phyloP scores from a whole-genome alignment of 2,329 filamentous ascomycete genomes.

The Colletotrichum navitas region DNA sequence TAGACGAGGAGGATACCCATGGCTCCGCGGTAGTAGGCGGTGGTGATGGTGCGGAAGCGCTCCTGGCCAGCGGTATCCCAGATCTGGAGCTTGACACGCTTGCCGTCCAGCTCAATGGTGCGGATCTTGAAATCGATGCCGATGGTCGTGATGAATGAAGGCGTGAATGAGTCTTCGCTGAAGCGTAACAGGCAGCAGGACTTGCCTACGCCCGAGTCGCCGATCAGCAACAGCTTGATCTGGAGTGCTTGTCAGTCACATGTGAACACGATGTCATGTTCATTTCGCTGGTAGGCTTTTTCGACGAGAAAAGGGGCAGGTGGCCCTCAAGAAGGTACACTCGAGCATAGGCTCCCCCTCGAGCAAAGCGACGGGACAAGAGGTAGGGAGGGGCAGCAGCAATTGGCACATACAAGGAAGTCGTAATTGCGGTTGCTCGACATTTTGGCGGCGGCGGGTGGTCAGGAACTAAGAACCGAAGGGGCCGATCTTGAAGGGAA shows the following conservation, averaged over 20 bases:
- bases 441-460: slow-evolving; percentile 69
- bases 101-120: slow-evolving; percentile 98
- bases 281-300: slow-evolving; percentile 37
- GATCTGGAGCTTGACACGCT: slow-evolving; percentile 99
- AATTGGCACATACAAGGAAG: slow-evolving; percentile 81
- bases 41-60: slow-evolving; percentile 98
- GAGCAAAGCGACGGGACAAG: slow-evolving; percentile 30
- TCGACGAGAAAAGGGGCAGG: not conserved
- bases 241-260: slow-evolving; percentile 54
- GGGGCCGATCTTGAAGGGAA: slow-evolving; percentile 27
- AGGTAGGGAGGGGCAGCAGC: slow-evolving; percentile 43
- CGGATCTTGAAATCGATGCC: slow-evolving; percentile 99
- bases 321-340: not conserved
- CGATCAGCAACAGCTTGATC: slow-evolving; percentile 98
- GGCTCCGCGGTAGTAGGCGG: slow-evolving; percentile 96
- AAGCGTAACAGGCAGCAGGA: slow-evolving; percentile 97
- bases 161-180: slow-evolving; percentile 97
- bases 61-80: slow-evolving; percentile 99
- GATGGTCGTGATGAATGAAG: slow-evolving; percentile 98
- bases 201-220: slow-evolving; percentile 96
- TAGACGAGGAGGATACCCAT: slow-evolving; percentile 99
- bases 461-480: slow-evolving; percentile 38
- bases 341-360: slow-evolving; percentile 10
- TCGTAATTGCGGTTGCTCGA: slow-evolving; percentile 99
- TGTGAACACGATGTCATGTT: slow-evolving; percentile 41